A percentile compares a stretch with the other conserved stretches of the same genome.
These are phyloP conservation scores for Camelina sativa DNA, from an alignment of 345 rosid genomes.

Conservation along the genomic window DNA sequence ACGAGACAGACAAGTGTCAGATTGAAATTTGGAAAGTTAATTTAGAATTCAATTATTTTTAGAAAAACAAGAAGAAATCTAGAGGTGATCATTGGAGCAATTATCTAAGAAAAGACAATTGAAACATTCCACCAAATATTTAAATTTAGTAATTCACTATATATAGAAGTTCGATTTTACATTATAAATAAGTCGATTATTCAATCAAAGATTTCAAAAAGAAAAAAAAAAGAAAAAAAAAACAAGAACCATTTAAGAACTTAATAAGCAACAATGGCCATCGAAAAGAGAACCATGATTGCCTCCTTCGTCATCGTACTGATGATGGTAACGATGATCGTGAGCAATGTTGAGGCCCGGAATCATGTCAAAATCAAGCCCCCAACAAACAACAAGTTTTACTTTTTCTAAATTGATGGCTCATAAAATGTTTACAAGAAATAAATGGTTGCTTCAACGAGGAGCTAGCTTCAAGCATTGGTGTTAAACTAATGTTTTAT, in stretches of 20 bases:
- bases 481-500: not conserved
- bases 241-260: constrained; percentile 31
- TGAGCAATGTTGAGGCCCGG: constrained; percentile 37
- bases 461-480: constrained; percentile 29
- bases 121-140: constrained; percentile 25
- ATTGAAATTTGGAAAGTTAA: not conserved
- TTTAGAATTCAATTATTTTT: not conserved
- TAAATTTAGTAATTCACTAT: constrained; percentile 26
- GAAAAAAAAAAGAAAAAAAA: not conserved
- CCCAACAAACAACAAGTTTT: constrained; percentile 2
- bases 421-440: constrained; percentile 30
- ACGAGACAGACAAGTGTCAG: not conserved
- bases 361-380: constrained; percentile 36
- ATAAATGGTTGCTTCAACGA: constrained; percentile 42
- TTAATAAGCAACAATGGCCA: constrained; percentile 37
- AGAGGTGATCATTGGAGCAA: constrained; percentile 11
- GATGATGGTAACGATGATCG: constrained; percentile 40
- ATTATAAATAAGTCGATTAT: constrained; percentile 17
- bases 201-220: not conserved
- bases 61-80: not conserved
- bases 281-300: constrained; percentile 39
- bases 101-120: constrained; percentile 23
- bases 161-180: constrained; percentile 13
- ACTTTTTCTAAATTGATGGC: constrained; percentile 32
- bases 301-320: constrained; percentile 35